Conservation (phyloP, 176 grass and related monocot genomes). For the Carex kokanica region DNA sequence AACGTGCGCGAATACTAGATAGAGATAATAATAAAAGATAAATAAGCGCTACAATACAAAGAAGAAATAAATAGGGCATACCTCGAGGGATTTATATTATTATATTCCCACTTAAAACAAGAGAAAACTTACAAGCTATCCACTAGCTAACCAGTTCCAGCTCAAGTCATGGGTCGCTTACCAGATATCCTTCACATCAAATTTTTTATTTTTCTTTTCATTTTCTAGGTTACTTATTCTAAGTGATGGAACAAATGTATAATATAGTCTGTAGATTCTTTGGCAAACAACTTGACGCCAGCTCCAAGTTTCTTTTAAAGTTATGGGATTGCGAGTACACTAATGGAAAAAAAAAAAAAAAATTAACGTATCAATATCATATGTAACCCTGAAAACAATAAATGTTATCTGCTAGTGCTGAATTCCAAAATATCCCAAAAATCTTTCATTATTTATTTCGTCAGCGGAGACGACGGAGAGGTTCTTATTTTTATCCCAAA, state of each 20-base stretch:
- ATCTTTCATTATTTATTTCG: too few species aligned
- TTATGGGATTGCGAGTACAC: too few species aligned
- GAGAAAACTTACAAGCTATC: neutral
- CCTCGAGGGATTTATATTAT: neutral
- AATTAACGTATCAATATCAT: too few species aligned
- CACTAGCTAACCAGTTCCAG: neutral
- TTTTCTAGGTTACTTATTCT: neutral
- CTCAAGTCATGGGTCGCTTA: slow-evolving; percentile 20
- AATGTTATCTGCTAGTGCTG: too few species aligned
- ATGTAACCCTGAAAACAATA: too few species aligned
- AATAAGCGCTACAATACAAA: neutral
- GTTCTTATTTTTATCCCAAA: too few species aligned
- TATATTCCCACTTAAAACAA: neutral
- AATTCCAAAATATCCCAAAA: too few species aligned
- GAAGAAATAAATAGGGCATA: neutral
- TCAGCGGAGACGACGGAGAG: too few species aligned
- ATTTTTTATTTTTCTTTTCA: neutral
- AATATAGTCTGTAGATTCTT: neutral
- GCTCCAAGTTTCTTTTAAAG: too few species aligned
- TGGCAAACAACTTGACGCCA: neutral
- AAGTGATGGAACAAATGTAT: neutral
- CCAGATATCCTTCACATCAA: neutral
- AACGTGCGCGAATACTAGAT: neutral
- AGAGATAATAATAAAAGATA: neutral
- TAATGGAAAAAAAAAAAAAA: too few species aligned